Evolutionary conservation across 2,329 filamentous ascomycete genomes (phyloP), one percentile per base, ranked within the genome.

Genomic region (Coniella vitis): DNA sequence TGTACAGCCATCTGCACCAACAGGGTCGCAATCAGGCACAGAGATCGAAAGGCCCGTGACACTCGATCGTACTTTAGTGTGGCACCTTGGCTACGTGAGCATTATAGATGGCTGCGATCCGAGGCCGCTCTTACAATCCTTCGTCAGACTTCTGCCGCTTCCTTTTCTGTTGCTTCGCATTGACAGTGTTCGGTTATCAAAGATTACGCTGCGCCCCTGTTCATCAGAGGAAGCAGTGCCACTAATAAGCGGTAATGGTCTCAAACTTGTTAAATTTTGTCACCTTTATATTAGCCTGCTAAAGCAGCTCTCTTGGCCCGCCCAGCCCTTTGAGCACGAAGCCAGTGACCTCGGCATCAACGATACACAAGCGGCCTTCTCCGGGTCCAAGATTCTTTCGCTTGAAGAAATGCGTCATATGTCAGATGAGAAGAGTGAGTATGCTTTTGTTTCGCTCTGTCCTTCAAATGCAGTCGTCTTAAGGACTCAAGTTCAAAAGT

Each of bases 361-460:
- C 25, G 25, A 25, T 19, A 47, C 38, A 39, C 25, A 25, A 25
- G 12, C 40, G 32, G 36, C 41, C 25, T 34, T 38, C 36, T 10
- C 20, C 45, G 36, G 37, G 45, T 38, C 22, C 14, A 39, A 35
- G 17, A n/a, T 34, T 47, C 45, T 34, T 20, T 40, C 45, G 45
- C 45, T 45, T 49, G 20, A 40, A 37, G 35, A 49, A 49, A 49
- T 20, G n/a, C 12, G 21, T 36, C 41, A 43, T 45, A 36, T 45
- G 36, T 45, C 36, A 45, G 47, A 14, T 4, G 22, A 34, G 16
- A 36, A 38, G 32, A 16, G 22, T 31, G 22, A 16, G 10, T 3
- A 31, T 38, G 38, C 22, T 14, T n/a, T 13, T 29, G 5, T 29
- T 5, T 29, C 7, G 22, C 17, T 48, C 16, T 32, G 17, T 19